Base-by-base conservation (phyloP, 2,329 filamentous ascomycete species). In the Trichoderma sp. region DNA sequence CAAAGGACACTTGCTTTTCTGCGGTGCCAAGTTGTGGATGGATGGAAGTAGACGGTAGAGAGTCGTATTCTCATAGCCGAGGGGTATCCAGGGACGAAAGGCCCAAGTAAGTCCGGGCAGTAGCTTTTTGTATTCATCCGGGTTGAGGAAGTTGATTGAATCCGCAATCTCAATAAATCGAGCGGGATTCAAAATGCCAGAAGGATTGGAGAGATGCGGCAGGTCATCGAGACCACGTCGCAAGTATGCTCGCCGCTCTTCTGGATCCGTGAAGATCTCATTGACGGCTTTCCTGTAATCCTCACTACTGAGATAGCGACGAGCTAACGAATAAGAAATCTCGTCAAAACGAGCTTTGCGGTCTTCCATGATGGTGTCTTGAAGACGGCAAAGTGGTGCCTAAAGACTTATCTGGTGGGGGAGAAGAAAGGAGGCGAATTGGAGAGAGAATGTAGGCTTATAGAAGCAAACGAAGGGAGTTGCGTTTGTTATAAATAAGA, bases 321-420 rank as follows among this genome's bases (percentile, higher is more conserved):
- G 7, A 34, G 5, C 1, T 17, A 68, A 34, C n/a, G 39, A n/a
- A 7, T n/a, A 12, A 34, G 20, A 15, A 26, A 61, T n/a, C 28
- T 68, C 36, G 36, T 68, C 36, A 26, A 61, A 68, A 26, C 66
- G 66, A 68, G 66, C 55, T 20, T 68, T 61, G 36, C 36, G 66
- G 55, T 15, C n/a, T 13, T 68, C 55, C 55, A 68, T 50, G 55
- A n/a, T 50, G 3, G 39, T 47, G 11, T 17, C 13, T 66, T 50
- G 39, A 57, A 36, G 64, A 66, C 9, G 30, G 36, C 26, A 30
- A 47, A 32, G 20, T n/a, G n/a, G 11, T 8, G 50, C 4, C 3
- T 8, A 11, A 36, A 20, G 36, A 17, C 32, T 23, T 39, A 57
- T 39, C 13, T 12, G 9, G 32, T 12, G 5, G 26, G n/a, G 6